phyloP scores from a whole-genome alignment of 1,284 basidiomycete genomes.

The Vanrija sp. region DNA sequence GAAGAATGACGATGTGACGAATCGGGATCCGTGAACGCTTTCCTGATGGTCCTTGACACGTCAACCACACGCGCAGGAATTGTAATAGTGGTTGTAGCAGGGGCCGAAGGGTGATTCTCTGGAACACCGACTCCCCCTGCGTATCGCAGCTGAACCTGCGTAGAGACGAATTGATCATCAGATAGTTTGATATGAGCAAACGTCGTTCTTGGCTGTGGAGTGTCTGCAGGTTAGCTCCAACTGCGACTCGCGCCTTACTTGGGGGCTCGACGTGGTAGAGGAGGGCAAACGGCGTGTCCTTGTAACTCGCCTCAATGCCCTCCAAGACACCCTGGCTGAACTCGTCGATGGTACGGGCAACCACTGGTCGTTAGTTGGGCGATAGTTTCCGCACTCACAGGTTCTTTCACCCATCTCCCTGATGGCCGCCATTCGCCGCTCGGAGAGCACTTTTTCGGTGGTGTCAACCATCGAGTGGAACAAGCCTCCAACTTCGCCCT shows the following conservation, averaged over 20 bases:
- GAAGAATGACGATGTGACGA: too few relatives aligned
- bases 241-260: neutral
- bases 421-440: constrained; percentile 28
- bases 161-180: neutral
- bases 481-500: constrained; percentile 37
- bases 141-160: constrained; percentile 2
- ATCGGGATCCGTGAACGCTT: too few relatives aligned
- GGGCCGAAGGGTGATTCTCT: constrained; percentile 33
- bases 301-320: constrained; percentile 27
- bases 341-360: constrained; percentile 35
- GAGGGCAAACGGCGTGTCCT: constrained; percentile 42
- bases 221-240: neutral
- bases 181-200: too few relatives aligned
- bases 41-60: too few relatives aligned
- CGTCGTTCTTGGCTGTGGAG: neutral
- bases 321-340: constrained; percentile 39
- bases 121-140: constrained; percentile 43
- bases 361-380: constrained; percentile 16
- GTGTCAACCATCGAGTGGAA: constrained; percentile 42
- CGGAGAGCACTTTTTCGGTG: constrained; percentile 32
- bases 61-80: too few relatives aligned
- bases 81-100: neutral
- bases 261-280: constrained; percentile 36
- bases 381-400: constrained; percentile 22
- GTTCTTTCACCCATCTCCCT: constrained; percentile 43